Base-by-base conservation (phyloP, 768 basidiomycete genomes). In the Myochromella boudieri region DNA sequence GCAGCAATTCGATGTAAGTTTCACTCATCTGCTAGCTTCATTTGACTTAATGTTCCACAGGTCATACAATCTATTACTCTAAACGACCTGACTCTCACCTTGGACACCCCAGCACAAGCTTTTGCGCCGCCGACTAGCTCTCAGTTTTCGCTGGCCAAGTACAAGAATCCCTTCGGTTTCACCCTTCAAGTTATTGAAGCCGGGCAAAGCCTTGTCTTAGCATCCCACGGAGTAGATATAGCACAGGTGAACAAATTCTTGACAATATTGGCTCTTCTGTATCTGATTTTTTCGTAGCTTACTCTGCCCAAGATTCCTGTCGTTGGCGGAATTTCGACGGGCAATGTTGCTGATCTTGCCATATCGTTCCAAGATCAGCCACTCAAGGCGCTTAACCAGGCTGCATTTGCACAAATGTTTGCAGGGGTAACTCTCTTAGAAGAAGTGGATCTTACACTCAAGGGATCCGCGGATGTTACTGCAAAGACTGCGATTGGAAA, bases 111-210 rank as follows among this genome's bases (percentile, higher is more conserved):
- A 29, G 70, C 71, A 42, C 70, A 87, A 59, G 70, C 79, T 0
- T 86, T 79, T 54, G 75, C 77, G 1, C 84, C 85, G 0, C 67
- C 75, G n/a, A 67, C 84, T 0, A 76, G 79, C 51, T 86, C 83
- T 3, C 64, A 74, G 31, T 63, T 69, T 41, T 81, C 81, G 0
- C 44, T 81, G 3, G 82, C 80, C 12, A 65, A 71, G 52, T 85
- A 84, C 61, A 78, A 77, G 62, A 89, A 87, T 63, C 86, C 87
- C 1, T 88, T 88, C 59, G 86, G 86, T 3, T 89, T 89, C 65
- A 78, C 81, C 9, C 60, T 88, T 43, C 84, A 87, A 56, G 82
- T 85, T 18, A 61, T 81, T 9, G 70, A 77, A 52, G 68, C 80
- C 2, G 71, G 74, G 1, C 72, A 86, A 56, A 72, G 75, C 18